Evolutionary conservation across 1,284 basidiomycete genomes (phyloP).

Genomic region (Ceratobasidium sp.): DNA sequence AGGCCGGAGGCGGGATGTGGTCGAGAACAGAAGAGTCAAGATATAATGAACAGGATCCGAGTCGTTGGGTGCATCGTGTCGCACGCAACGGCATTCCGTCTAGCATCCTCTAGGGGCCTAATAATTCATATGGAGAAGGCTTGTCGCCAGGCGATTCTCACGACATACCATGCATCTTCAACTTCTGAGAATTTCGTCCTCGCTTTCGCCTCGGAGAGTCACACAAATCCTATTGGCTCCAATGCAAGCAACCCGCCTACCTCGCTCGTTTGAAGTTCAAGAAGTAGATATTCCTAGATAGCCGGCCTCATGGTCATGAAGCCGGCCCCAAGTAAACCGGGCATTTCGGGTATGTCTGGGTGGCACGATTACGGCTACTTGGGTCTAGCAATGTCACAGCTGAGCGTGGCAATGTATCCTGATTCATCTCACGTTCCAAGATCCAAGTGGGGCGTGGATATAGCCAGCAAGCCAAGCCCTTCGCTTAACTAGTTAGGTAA

Average conservation of each 20-base stretch:
- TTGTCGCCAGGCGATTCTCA: neutral
- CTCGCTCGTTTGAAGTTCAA: neutral
- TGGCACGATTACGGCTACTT: neutral
- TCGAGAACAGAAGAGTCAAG: neutral
- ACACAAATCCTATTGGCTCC: too few species aligned
- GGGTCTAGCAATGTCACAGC: neutral
- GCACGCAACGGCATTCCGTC: neutral
- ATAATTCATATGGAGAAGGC: neutral
- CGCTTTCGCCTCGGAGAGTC: neutral
- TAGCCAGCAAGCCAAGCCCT: too few species aligned
- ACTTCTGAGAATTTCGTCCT: neutral
- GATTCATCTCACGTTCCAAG: too few species aligned
- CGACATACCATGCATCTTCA: neutral
- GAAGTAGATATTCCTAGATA: neutral
- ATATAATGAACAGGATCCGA: neutral
- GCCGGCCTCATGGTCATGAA: neutral
- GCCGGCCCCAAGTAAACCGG: neutral
- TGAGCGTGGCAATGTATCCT: too few species aligned
- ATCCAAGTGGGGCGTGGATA: too few species aligned
- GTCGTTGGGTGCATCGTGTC: neutral
- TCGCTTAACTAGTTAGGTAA: too few species aligned
- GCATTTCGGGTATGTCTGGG: neutral
- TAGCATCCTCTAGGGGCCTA: too few species aligned
- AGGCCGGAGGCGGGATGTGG: neutral
- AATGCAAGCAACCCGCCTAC: neutral